Conservation (phyloP, 345 rosid species). For the Salix arbutifolia region DNA sequence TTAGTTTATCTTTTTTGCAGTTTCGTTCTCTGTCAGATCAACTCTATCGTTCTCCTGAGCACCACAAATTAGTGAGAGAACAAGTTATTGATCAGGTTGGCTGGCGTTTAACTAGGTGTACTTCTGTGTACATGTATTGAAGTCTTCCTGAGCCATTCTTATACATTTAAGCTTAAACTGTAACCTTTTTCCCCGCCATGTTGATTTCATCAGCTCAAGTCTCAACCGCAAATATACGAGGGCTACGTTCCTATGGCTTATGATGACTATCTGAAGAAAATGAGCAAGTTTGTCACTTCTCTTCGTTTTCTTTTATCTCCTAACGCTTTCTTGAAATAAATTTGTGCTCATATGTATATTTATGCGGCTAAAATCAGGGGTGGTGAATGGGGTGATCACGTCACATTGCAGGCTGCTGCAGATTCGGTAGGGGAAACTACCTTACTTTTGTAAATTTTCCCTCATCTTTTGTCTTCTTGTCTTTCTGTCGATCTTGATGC, state of each 20-base stretch:
- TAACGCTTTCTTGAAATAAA: not conserved
- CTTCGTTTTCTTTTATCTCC: not conserved
- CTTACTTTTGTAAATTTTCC: not conserved
- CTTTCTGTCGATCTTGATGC: not conserved
- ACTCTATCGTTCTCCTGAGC: slow-evolving; percentile 72
- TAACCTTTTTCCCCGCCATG: not conserved
- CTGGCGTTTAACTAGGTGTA: not conserved
- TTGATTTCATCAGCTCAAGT: slow-evolving; percentile 40
- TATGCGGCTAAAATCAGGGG: slow-evolving; percentile 29
- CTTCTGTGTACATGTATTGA: not conserved
- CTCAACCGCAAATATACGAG: slow-evolving; percentile 37
- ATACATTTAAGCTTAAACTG: not conserved
- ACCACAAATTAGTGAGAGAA: slow-evolving; percentile 67
- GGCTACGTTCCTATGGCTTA: slow-evolving; percentile 60
- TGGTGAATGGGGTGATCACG: slow-evolving; percentile 76
- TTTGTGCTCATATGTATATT: not conserved
- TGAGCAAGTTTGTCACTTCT: slow-evolving; percentile 40
- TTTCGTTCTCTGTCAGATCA: slow-evolving; percentile 86
- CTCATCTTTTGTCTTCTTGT: not conserved
- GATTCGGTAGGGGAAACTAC: slow-evolving; percentile 37
- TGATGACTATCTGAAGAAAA: slow-evolving; percentile 52
- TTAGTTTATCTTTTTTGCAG: slow-evolving; percentile 37
- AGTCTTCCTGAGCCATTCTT: not conserved
- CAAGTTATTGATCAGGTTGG: slow-evolving; percentile 68
- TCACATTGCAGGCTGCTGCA: slow-evolving; percentile 71